Conservation (phyloP, 768 basidiomycete genomes). For the Porpolomopsis calyptriformis region DNA sequence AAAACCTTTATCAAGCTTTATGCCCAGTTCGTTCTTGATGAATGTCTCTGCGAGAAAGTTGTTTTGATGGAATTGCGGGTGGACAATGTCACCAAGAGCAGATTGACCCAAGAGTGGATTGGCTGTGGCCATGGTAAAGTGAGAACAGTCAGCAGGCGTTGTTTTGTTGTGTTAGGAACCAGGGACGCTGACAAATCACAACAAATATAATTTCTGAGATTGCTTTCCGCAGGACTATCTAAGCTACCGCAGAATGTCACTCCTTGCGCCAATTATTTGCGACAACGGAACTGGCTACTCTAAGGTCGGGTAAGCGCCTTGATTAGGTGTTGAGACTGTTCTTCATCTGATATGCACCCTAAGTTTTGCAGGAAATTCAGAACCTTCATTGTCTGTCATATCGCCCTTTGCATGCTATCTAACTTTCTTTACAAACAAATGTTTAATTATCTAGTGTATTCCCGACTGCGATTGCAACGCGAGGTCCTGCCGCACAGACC, state of each 20-base stretch:
- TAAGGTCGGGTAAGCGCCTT: constrained; percentile 78
- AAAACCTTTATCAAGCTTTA: constrained; percentile 87
- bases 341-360: constrained; percentile 5
- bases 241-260: constrained; percentile 44
- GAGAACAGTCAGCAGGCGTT: constrained; percentile 4
- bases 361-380: constrained; percentile 97
- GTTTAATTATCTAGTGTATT: constrained; percentile 56
- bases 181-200: background rate
- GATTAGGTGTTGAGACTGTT: background rate
- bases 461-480: constrained; percentile 92
- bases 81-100: constrained; percentile 55
- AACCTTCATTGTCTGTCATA: constrained; percentile 83
- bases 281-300: constrained; percentile 98
- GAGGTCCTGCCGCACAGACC: constrained; percentile 50
- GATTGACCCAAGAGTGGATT: constrained; percentile 50
- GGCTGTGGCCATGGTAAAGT: constrained; percentile 25
- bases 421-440: constrained; percentile 5
- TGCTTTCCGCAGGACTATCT: background rate
- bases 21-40: constrained; percentile 69
- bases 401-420: constrained; percentile 4
- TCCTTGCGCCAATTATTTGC: constrained; percentile 89
- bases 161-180: constrained; percentile 5
- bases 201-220: background rate
- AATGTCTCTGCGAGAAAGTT: constrained; percentile 73
- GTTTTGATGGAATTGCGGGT: constrained; percentile 92